Conservation (phyloP, 805 yeast species). For the Monosporozyma aquatica region DNA sequence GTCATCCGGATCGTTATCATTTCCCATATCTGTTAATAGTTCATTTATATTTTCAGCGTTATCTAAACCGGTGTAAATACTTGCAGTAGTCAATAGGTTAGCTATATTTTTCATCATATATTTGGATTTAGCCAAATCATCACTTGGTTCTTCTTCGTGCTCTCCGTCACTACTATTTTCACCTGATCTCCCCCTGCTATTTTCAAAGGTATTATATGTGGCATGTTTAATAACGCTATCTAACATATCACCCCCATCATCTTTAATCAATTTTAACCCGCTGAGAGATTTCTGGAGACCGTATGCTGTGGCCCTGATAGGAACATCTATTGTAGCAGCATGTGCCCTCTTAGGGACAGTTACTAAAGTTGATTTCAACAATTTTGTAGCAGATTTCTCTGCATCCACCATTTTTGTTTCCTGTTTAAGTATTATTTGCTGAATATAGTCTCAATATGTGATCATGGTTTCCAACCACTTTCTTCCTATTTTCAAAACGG, state of each 20-base stretch:
- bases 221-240: not conserved
- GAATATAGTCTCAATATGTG: not conserved
- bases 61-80: conserved; percentile 37
- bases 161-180: conserved; percentile 12
- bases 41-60: conserved; percentile 18
- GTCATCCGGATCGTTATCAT: not conserved
- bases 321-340: not conserved
- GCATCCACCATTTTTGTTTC: conserved; percentile 5
- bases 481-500: too few species aligned
- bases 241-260: conserved; percentile 1
- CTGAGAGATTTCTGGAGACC: conserved; percentile 1
- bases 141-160: conserved; percentile 1
- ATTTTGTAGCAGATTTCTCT: conserved; percentile 1
- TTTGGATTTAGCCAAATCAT: conserved; percentile 31
- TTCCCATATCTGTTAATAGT: conserved; percentile 1
- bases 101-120: conserved; percentile 46
- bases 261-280: conserved; percentile 1
- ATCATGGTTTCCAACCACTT: too few species aligned
- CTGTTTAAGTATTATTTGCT: not conserved
- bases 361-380: not conserved
- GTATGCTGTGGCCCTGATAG: not conserved
- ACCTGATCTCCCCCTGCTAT: conserved; percentile 5
- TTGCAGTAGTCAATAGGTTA: conserved; percentile 47
- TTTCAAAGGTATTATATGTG: conserved; percentile 1
- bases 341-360: not conserved